Conservation (phyloP, 1,284 basidiomycete genomes). For the Marasmius sp. region DNA sequence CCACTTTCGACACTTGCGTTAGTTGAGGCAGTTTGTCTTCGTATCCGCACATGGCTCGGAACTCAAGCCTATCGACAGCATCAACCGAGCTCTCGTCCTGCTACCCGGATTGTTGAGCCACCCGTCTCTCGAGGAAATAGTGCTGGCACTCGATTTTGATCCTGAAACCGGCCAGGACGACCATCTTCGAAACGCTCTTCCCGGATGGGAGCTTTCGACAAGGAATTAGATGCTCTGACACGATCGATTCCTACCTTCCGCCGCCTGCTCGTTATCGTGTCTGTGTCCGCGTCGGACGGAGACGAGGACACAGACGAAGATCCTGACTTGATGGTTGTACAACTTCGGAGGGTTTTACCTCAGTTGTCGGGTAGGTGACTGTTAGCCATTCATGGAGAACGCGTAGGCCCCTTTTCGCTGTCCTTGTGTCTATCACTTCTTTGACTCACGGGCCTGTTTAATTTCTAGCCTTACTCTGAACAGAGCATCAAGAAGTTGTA, state of each 20-base stretch:
- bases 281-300: neutral
- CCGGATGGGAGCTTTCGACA: neutral
- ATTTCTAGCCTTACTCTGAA: too few species aligned
- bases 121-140: neutral
- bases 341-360: neutral
- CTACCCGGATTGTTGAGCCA: neutral
- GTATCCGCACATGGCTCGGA: neutral
- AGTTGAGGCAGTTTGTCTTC: neutral
- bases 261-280: neutral
- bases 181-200: neutral
- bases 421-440: too few species aligned
- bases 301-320: neutral
- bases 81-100: neutral
- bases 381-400: neutral
- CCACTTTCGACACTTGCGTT: too few species aligned
- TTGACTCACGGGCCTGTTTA: too few species aligned
- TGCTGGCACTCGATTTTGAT: neutral
- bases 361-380: neutral
- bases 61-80: neutral
- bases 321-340: neutral
- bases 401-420: too few species aligned
- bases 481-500: too few species aligned
- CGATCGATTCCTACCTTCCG: neutral
- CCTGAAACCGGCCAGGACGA: neutral
- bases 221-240: neutral